Conservation (phyloP, 495 filamentous ascomycete genomes). For the Penicillium simplicissimum region DNA sequence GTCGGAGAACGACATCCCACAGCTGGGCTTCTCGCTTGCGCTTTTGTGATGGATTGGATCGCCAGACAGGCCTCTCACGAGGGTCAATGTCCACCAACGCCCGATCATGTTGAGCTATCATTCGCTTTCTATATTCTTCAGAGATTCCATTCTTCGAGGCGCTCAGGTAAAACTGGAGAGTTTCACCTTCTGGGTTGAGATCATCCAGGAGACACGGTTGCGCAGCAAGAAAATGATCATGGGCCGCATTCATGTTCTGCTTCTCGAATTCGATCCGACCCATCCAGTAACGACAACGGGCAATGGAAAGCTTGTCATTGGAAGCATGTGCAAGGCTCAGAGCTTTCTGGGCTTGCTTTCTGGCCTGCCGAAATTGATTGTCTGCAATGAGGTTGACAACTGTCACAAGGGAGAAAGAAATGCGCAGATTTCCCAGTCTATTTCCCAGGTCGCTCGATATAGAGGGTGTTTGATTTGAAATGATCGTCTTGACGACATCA, state of each 20-base stretch:
- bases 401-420: background rate
- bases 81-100: background rate
- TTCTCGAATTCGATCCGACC: slow-evolving; percentile 14
- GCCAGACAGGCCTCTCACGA: background rate
- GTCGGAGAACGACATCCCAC: slow-evolving; percentile 8
- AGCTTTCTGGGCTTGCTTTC: background rate
- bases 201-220: slow-evolving; percentile 6
- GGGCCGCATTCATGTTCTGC: slow-evolving; percentile 1
- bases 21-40: slow-evolving; percentile 2
- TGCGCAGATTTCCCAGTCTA: background rate
- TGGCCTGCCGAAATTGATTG: background rate
- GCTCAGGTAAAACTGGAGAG: slow-evolving; percentile 8
- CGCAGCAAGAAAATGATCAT: slow-evolving; percentile 10
- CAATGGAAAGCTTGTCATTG: background rate
- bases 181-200: slow-evolving; percentile 1
- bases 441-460: background rate
- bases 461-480: background rate
- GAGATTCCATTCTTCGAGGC: background rate
- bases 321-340: background rate
- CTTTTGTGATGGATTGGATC: background rate
- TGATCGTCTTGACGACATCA: background rate
- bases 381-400: background rate
- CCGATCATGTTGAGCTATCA: background rate
- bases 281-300: slow-evolving; percentile 17
- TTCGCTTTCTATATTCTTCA: background rate